phyloP scores from a whole-genome alignment of 2,329 filamentous ascomycete genomes.

The Geosmithia flava region DNA sequence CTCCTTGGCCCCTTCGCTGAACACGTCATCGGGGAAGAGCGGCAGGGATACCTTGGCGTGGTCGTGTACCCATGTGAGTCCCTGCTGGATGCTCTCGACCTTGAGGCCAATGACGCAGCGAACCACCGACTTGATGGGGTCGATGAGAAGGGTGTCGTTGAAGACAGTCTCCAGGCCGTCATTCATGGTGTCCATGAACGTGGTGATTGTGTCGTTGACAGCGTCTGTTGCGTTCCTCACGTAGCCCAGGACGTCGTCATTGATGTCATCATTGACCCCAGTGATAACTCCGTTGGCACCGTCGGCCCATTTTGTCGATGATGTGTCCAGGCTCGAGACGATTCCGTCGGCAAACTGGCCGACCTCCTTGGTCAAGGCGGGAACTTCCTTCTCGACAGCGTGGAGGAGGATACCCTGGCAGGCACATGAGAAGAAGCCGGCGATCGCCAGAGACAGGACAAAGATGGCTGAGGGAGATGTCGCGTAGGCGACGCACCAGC shows the following conservation, averaged over 20 bases:
- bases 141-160: slow-evolving; percentile 67
- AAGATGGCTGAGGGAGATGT: slow-evolving; percentile 79
- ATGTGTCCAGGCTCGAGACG: slow-evolving; percentile 56
- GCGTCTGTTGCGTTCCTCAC: slow-evolving; percentile 73
- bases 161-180: slow-evolving; percentile 65
- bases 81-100: slow-evolving; percentile 71
- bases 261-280: slow-evolving; percentile 64
- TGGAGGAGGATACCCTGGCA: slow-evolving; percentile 73
- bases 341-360: slow-evolving; percentile 71
- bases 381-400: slow-evolving; percentile 62
- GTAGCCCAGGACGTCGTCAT: slow-evolving; percentile 75
- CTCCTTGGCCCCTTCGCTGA: slow-evolving; percentile 64
- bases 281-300: slow-evolving; percentile 63
- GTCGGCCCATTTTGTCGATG: slow-evolving; percentile 64
- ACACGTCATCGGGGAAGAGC: slow-evolving; percentile 63
- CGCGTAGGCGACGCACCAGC: slow-evolving; percentile 81
- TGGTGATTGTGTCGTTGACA: slow-evolving; percentile 75
- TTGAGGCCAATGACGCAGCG: slow-evolving; percentile 84
- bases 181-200: slow-evolving; percentile 68
- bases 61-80: slow-evolving; percentile 86
- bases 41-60: slow-evolving; percentile 77
- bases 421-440: slow-evolving; percentile 70
- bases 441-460: slow-evolving; percentile 68
- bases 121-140: slow-evolving; percentile 67
- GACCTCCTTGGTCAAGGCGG: slow-evolving; percentile 61